These are phyloP conservation scores for Lachnellula suecica DNA, from an alignment of 2,329 filamentous ascomycete genomes.

Conservation along the genomic window DNA sequence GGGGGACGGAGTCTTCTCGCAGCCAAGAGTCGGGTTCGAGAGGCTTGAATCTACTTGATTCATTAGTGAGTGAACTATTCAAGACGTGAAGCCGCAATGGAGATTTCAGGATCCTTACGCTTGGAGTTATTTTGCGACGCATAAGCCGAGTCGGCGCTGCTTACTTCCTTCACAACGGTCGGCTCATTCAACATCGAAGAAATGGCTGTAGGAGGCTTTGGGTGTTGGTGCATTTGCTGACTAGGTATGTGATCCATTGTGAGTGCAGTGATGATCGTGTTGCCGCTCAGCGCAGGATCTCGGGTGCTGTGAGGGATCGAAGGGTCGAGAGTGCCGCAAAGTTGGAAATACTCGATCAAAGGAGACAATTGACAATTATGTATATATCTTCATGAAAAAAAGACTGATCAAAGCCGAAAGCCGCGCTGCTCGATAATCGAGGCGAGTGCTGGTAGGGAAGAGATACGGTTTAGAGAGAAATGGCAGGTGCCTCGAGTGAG, in stretches of 20 bases:
- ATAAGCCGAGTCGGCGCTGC: constrained; percentile 14
- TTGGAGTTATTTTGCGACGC: constrained; percentile 19
- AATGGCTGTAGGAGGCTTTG: constrained; percentile 12
- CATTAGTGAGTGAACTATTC: constrained; percentile 6
- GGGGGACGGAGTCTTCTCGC: constrained; percentile 63
- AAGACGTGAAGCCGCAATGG: neutral
- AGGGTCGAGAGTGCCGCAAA: neutral
- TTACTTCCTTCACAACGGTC: constrained; percentile 5
- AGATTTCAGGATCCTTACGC: constrained; percentile 10
- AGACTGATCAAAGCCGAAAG: neutral
- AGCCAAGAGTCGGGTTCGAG: constrained; percentile 43
- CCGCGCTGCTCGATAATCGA: neutral
- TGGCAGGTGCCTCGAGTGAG: neutral
- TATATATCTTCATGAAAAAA: neutral
- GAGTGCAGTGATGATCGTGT: neutral
- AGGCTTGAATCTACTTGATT: constrained; percentile 34
- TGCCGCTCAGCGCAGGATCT: constrained; percentile 1
- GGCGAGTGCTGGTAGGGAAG: neutral
- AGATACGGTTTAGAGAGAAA: neutral
- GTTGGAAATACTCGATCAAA: neutral
- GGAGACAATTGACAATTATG: neutral
- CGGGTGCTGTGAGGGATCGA: constrained; percentile 5
- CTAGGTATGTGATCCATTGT: constrained; percentile 7
- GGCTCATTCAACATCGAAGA: constrained; percentile 16
- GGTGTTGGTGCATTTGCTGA: constrained; percentile 11